Base-by-base conservation (phyloP, 2,329 filamentous ascomycete species). In the Aspergillus sojae region DNA sequence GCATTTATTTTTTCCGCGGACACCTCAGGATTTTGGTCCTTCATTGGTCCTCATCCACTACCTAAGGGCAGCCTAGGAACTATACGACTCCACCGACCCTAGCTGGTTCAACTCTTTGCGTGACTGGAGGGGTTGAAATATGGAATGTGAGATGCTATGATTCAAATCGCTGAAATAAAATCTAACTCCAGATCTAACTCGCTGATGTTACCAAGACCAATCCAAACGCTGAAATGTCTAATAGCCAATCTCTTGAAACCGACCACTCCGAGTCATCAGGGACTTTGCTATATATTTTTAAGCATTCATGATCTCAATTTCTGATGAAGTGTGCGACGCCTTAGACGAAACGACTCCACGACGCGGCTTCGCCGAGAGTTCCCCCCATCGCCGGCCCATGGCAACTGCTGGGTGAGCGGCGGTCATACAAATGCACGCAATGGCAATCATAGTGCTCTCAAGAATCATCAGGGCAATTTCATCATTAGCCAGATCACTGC, bases 381-480 rank as follows among this genome's bases (percentile, higher is more conserved):
- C 43, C 43, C 43, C 43, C 43, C 43, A 45, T 23, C 34, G 23
- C 36, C 32, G 41, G 14, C 52, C 39, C 16, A 61, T 16, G 46
- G 59, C 53, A 36, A 26, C 5, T 23, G 54, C 60, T 12, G 60
- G 60, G 32, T 62, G 60, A 32, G 57, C 21, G 26, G 26, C 55
- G 21, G 45, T 48, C 23, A 48, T 26, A 26, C 45, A 48, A 48
- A 48, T 23, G 45, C 71, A 74, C 11, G 83, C 79, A 23, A 85
- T 71, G 3, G 77, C 75, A 58, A 86, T 82, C 82, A 86, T 85
- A 4, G 79, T 78, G 36, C 84, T 82, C 66, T 86, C 84, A 4
- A 86, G 74, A 4, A 82, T 70, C 72, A 86, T 82, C 68, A 85
- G 85, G 2, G 81, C 75, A 3, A 76, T 63, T 70, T 86, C 78